Conservation (phyloP, 2,329 filamentous ascomycete species). For the Trichothecium roseum region DNA sequence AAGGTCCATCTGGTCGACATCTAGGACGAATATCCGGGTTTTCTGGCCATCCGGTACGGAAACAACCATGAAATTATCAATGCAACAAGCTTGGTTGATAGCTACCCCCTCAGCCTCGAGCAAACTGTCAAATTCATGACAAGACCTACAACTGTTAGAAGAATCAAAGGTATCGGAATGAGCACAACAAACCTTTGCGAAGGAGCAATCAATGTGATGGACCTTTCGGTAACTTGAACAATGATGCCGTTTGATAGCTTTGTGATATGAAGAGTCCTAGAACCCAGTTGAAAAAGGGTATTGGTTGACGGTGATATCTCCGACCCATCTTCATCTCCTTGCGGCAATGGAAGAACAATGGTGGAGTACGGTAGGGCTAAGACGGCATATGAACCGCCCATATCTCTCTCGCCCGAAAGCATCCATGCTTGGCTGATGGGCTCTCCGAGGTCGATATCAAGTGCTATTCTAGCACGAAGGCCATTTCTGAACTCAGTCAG, state of each 20-base stretch:
- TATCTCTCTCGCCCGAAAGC: constrained; percentile 1
- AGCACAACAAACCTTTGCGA: constrained; percentile 22
- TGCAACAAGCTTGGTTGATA: constrained; percentile 32
- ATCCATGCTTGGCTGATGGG: constrained; percentile 42
- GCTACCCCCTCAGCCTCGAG: constrained; percentile 14
- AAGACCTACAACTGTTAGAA: constrained; percentile 15
- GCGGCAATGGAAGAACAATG: constrained; percentile 22
- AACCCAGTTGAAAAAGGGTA: constrained; percentile 8
- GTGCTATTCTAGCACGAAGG: constrained; percentile 55
- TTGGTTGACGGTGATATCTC: too few species aligned
- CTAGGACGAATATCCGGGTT: constrained; percentile 29
- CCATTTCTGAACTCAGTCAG: constrained; percentile 62
- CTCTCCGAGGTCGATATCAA: constrained; percentile 40
- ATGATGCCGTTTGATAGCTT: constrained; percentile 24
- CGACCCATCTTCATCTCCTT: too few species aligned
- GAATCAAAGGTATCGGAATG: background rate
- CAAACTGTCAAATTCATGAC: constrained; percentile 20
- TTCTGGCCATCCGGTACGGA: constrained; percentile 24
- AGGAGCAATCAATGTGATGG: constrained; percentile 27
- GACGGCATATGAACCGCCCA: constrained; percentile 23
- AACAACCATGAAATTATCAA: constrained; percentile 27
- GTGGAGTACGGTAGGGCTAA: constrained; percentile 39
- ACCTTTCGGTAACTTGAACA: constrained; percentile 44
- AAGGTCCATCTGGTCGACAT: constrained; percentile 21
- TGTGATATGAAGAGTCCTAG: constrained; percentile 38